phyloP scores from a whole-genome alignment of 371 early-diverging fungal genomes.

The Phascolomyces articulosus region DNA sequence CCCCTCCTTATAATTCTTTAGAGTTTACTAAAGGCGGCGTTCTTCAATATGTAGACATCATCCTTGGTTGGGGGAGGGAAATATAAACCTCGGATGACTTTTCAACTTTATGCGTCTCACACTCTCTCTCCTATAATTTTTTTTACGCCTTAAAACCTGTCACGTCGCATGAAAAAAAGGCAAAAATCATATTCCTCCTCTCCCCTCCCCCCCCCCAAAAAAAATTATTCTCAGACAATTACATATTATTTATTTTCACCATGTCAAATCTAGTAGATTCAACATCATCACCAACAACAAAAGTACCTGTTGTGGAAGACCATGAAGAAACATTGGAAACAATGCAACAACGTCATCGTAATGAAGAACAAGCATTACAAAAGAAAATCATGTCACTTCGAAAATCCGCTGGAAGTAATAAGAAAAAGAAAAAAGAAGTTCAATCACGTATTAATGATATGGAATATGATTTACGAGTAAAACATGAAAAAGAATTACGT shows the following conservation, averaged over 20 bases:
- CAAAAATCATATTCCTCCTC: no score
- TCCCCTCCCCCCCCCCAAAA: background rate
- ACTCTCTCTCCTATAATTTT: no score
- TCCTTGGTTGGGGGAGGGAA: no score
- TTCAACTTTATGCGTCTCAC: background rate
- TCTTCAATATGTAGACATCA: no score
- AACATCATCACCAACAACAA: background rate
- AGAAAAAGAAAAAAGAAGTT: constrained; percentile 88
- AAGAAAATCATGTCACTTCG: constrained; percentile 72
- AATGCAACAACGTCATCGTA: constrained; percentile 73
- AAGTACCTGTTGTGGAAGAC: background rate
- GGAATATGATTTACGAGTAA: constrained; percentile 63
- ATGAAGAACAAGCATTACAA: constrained; percentile 77
- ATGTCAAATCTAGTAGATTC: background rate
- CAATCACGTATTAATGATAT: constrained; percentile 68
- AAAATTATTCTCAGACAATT: background rate
- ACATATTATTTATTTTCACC: no score
- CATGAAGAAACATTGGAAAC: constrained; percentile 49
- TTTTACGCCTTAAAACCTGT: no score
- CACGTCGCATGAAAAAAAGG: no score
- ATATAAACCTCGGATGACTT: background rate
- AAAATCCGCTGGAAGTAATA: constrained; percentile 80
- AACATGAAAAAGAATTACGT: constrained; percentile 72
- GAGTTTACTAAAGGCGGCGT: no score
- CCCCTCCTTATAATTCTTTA: no score